Conservation (phyloP, 208 protist species). For the Kentomonas sorsogonicus region DNA sequence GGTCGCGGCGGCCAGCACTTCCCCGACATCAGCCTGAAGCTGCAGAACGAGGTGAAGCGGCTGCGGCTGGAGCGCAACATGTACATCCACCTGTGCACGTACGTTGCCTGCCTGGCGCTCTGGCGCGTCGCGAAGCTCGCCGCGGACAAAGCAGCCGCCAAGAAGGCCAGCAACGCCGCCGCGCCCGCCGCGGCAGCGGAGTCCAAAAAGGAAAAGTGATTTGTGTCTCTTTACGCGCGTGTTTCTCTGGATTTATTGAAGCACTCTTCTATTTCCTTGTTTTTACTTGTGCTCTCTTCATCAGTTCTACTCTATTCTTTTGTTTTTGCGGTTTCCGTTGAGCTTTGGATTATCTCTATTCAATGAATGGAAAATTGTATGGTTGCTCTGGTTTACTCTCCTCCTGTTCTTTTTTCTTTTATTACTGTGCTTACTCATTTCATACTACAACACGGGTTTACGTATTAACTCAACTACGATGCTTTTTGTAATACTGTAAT, state of each 20-base stretch:
- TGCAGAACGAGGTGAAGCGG: slow-evolving; percentile 60
- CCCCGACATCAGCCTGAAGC: slow-evolving; percentile 46
- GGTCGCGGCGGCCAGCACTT: slow-evolving; percentile 29
- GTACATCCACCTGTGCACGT: slow-evolving; percentile 59
- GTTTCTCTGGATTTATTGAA: neutral
- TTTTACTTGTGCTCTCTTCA: neutral
- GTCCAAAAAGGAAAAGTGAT: no score
- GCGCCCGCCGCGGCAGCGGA: no score
- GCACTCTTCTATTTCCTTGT: neutral
- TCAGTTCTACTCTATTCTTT: no score
- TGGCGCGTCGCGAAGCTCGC: slow-evolving; percentile 2
- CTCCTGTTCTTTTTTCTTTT: slow-evolving; percentile 13
- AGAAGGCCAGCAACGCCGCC: no score
- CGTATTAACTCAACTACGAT: no score
- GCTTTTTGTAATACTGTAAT: no score
- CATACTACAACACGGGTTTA: no score
- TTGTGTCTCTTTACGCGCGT: neutral
- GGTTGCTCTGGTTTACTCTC: slow-evolving; percentile 6
- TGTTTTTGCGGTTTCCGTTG: no score
- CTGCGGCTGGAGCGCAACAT: slow-evolving; percentile 58
- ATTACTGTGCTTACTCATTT: no score
- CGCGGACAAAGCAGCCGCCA: neutral
- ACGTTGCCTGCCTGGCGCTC: slow-evolving; percentile 40
- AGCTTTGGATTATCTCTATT: neutral
- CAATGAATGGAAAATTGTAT: no score